Conservation (phyloP, 2,329 filamentous ascomycete species). For the Exophiala sp. region DNA sequence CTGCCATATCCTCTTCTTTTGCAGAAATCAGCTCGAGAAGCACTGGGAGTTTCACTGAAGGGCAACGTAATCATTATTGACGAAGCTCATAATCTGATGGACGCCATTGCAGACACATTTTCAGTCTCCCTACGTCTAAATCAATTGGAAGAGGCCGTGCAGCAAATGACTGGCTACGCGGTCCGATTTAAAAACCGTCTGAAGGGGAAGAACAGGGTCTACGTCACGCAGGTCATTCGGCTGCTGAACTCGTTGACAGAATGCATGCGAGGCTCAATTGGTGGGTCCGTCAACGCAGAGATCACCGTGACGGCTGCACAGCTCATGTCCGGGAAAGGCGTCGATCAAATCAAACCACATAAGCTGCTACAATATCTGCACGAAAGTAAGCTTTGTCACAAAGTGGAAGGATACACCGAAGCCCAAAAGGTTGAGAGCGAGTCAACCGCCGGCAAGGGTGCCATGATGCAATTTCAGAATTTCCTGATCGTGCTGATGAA, state of each 20-base stretch:
- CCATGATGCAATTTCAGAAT: conserved; percentile 60
- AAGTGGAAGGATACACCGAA: conserved; percentile 80
- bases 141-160: conserved; percentile 69
- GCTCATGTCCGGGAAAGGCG: conserved; percentile 76
- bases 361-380: conserved; percentile 84
- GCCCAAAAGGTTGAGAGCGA: conserved; percentile 32
- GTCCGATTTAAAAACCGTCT: conserved; percentile 83
- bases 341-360: conserved; percentile 93
- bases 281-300: conserved; percentile 48
- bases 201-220: conserved; percentile 86
- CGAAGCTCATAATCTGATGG: conserved; percentile 97
- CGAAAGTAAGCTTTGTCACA: conserved; percentile 87
- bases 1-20: conserved; percentile 87
- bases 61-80: conserved; percentile 92
- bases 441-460: conserved; percentile 39
- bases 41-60: conserved; percentile 79
- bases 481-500: conserved; percentile 84
- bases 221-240: conserved; percentile 81
- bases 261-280: conserved; percentile 59
- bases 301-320: conserved; percentile 68
- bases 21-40: conserved; percentile 81
- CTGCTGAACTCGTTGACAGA: conserved; percentile 73
- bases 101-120: conserved; percentile 83
- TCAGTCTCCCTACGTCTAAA: conserved; percentile 70
- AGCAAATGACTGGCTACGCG: conserved; percentile 76